These are phyloP conservation scores for Lumnitzera racemosa DNA, from an alignment of 345 rosid genomes.

Conservation along the genomic window DNA sequence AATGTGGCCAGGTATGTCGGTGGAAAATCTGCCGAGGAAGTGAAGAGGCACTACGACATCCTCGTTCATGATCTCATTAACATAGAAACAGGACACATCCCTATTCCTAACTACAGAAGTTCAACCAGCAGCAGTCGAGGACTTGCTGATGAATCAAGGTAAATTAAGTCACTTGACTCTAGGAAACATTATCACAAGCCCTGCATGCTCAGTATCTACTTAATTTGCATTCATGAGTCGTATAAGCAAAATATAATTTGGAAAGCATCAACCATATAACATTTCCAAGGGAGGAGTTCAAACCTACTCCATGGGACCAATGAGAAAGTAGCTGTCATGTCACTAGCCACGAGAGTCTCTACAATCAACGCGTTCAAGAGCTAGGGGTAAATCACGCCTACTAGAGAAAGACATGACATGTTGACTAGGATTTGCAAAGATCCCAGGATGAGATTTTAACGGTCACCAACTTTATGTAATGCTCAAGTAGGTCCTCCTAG, in stretches of 20 bases:
- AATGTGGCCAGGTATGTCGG: conserved; percentile 79
- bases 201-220: too few species aligned
- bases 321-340: neutral
- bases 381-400: too few species aligned
- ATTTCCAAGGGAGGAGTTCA: neutral
- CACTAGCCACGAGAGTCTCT: neutral
- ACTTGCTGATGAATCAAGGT: conserved; percentile 11
- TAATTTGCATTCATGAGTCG: too few species aligned
- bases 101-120: conserved; percentile 56
- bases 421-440: too few species aligned
- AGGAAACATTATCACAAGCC: too few species aligned
- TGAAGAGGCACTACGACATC: conserved; percentile 69
- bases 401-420: too few species aligned
- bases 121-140: conserved; percentile 35
- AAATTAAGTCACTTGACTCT: neutral
- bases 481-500: too few species aligned
- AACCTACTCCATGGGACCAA: neutral
- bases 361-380: too few species aligned
- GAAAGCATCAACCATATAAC: too few species aligned
- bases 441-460: too few species aligned
- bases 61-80: conserved; percentile 68
- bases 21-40: conserved; percentile 70
- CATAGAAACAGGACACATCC: conserved; percentile 66
- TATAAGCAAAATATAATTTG: too few species aligned
- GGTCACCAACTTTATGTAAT: too few species aligned